Base-by-base conservation (phyloP, 371 early-diverging fungal species). In the Zancudomyces culisetae region DNA sequence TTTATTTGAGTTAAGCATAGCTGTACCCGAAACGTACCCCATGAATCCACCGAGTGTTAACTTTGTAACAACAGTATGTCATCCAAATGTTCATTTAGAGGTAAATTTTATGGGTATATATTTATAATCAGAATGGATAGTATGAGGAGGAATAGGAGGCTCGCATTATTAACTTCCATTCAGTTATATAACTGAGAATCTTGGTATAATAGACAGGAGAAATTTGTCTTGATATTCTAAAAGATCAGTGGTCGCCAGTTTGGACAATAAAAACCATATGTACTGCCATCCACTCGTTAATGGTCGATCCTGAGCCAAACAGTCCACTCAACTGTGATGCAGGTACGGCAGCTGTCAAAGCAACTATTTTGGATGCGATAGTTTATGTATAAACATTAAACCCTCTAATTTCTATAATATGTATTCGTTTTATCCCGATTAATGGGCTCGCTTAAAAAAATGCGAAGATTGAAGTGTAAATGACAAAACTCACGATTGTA, bases 261-360 rank as follows among this genome's bases (percentile, higher is more conserved):
- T 85, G 85, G 84, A 85, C 80, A 13, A 64, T 87, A 3, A 70
- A 74, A 51, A 77, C 83, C 2, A 74, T 80, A 0, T 66, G 80
- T 24, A 59, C 84, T 29, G 85, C 87, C 23, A 74, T 87, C 20
- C 76, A 76, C 22, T 68, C 80, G 28, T 66, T 87, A 35, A 61
- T 87, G 8, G 73, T 74, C 20, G 75, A 79, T 51, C 87, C 87
- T 19, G 85, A 83, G 56, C 85, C 87, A 28, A 73, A 74, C 59
- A 84, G 85, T 51, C 96, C 96, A 6, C 70, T 95, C 23, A 95
- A 95, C 62, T 87, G 89, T 61, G 93, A 95, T 63, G 92, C 90
- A 42, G 35, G 35, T 35, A 35, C 15, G 35, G 6, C 15, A 10
- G 35, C 6, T 15, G 6, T 47, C 52, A 18, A 43, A 59, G 45